Base-by-base conservation (phyloP, 768 basidiomycete genomes). In the Symmetrospora coprosmae region DNA sequence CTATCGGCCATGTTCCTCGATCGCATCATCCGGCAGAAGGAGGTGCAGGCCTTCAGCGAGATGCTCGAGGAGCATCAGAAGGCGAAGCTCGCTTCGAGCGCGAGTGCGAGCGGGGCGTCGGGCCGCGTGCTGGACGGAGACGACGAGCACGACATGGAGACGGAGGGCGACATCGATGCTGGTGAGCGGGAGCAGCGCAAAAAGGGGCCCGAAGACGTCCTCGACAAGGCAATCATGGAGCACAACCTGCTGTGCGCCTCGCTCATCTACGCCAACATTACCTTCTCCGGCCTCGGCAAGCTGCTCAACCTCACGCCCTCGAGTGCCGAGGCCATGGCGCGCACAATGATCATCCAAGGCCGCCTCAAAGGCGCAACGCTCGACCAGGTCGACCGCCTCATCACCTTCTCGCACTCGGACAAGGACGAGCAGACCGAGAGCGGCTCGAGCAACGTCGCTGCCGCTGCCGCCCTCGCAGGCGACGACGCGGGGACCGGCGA, bases 1-100 rank as follows among this genome's bases (percentile, higher is more conserved):
- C 81, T 99, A 25, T 83, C 85, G 35, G 96, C 96, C 72, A 97
- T 97, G 92, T 90, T 94, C 74, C 82, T 97, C 64, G 94, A 97
- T 70, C 90, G 89, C 66, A 96, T 99, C 70, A 80, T 99, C 49
- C 85, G 90, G 41, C 79, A 89, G 1, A 77, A 80, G 43, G 92
- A 99, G 74, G 80, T 97, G 56, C 82, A 86, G 70, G 83, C 83
- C 47, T 99, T 99, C 70, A 87, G 91, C 71, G 78, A 77, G 41
- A 84, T 82, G 2, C 80, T 99, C 51, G 85, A 85, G 66, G 81
- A 85, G 16, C 94, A 99, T 74, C 94, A 99, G 71, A 79, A 94
- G 27, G 94, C 94, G n/a, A 84, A 82, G 71, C 82, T 92, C 46
- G 78, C 84, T 25, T 82, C 88, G 16, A 86, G 86, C 13, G 80